Evolutionary conservation across 371 early-diverging fungal species (phyloP).

Genomic region (Mucor indicus): DNA sequence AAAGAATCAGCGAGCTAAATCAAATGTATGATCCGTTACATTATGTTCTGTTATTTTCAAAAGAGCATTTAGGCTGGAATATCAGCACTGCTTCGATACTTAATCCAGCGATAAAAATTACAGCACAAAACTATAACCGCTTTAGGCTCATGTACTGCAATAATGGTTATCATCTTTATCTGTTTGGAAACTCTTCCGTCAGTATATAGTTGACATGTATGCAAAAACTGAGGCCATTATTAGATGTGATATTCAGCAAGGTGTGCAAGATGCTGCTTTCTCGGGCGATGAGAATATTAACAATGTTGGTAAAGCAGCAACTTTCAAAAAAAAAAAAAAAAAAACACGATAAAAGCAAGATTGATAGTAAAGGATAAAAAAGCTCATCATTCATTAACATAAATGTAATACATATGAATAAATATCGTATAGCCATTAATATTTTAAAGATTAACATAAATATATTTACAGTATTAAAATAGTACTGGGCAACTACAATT

Average conservation of each 20-base stretch:
- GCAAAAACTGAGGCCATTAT: not conserved
- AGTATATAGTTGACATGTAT: slow-evolving; percentile 6
- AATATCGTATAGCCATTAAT: slow-evolving; percentile 12
- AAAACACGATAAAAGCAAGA: too few species aligned
- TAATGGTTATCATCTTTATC: not conserved
- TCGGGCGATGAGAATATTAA: slow-evolving; percentile 2
- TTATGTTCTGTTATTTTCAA: not conserved
- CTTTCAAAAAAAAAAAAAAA: too few species aligned
- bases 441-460: slow-evolving; percentile 15
- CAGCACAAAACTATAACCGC: not conserved
- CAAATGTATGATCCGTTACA: not conserved
- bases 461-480: slow-evolving; percentile 13
- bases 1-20: not conserved
- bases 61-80: not conserved
- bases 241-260: slow-evolving; percentile 3
- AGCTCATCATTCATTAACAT: slow-evolving; percentile 10
- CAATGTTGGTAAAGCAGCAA: too few species aligned
- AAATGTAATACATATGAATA: slow-evolving; percentile 14
- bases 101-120: not conserved
- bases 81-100: not conserved
- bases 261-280: not conserved
- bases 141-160: not conserved
- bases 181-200: not conserved
- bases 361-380: too few species aligned
- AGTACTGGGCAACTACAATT: slow-evolving; percentile 14